A percentile compares a stretch with the other conserved stretches of the same genome.
phyloP scores from a whole-genome alignment of 495 filamentous ascomycete genomes.

The Lindgomyces ingoldianus region DNA sequence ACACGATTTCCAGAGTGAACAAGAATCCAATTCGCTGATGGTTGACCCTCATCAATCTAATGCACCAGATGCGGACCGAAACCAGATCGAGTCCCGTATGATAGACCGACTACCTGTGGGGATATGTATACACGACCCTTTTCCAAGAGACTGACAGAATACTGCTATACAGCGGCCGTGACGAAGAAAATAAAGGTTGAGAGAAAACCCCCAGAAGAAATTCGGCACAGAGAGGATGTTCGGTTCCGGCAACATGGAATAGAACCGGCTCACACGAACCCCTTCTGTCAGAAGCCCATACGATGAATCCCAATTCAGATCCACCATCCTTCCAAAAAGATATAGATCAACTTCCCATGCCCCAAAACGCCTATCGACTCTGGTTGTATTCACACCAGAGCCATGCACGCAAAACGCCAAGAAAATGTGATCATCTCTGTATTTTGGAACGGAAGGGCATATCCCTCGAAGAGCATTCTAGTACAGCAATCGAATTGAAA shows the following conservation, averaged over 20 bases:
- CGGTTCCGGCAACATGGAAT: constrained; percentile 21
- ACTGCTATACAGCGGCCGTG: constrained; percentile 19
- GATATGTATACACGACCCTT: constrained; percentile 4
- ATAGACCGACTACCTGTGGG: not conserved
- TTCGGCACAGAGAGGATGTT: too few relatives aligned
- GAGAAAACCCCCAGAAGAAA: not conserved
- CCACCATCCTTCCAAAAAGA: not conserved
- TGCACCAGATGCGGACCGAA: not conserved
- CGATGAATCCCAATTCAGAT: not conserved
- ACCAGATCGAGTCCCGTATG: not conserved
- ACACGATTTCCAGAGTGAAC: not conserved
- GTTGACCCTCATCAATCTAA: constrained; percentile 7
- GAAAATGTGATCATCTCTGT: too few relatives aligned
- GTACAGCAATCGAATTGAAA: too few relatives aligned
- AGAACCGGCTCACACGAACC: not conserved
- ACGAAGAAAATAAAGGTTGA: not conserved
- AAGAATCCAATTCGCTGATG: too few relatives aligned
- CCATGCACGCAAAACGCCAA: constrained; percentile 31
- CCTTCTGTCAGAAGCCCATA: not conserved
- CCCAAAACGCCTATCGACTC: constrained; percentile 18
- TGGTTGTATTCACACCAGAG: constrained; percentile 27
- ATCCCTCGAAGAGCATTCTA: too few relatives aligned
- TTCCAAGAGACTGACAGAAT: not conserved
- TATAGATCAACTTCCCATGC: not conserved
- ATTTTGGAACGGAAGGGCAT: too few relatives aligned